phyloP scores from a whole-genome alignment of 2,329 filamentous ascomycete genomes.

The Berkeleyomyces rouxiae region DNA sequence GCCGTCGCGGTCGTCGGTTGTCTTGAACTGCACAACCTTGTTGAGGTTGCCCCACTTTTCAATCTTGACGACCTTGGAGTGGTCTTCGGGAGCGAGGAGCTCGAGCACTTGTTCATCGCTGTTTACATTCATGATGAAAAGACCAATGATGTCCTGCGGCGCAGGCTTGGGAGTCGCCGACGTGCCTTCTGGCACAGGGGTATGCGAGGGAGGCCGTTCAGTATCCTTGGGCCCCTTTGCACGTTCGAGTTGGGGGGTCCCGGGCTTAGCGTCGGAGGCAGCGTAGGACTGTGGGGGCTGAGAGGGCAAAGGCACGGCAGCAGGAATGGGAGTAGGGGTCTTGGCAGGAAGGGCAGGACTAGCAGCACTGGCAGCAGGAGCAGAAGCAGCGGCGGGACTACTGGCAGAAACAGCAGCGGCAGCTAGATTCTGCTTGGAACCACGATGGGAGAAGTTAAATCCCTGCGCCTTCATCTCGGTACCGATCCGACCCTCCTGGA shows the following conservation, averaged over 20 bases:
- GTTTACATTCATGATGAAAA: constrained; percentile 80
- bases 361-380: constrained; percentile 17
- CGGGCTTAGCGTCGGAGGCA: constrained; percentile 25
- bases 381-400: constrained; percentile 14
- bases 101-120: constrained; percentile 69
- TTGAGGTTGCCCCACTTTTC: constrained; percentile 65
- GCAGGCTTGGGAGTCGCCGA: constrained; percentile 40
- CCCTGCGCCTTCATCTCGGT: constrained; percentile 98
- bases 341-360: constrained; percentile 22
- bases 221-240: constrained; percentile 32
- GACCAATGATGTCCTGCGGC: constrained; percentile 55
- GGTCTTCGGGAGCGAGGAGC: constrained; percentile 70
- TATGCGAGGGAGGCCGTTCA: constrained; percentile 34
- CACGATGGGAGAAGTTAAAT: constrained; percentile 96
- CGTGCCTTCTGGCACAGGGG: constrained; percentile 34
- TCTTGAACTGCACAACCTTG: constrained; percentile 76
- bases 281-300: constrained; percentile 28
- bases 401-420: constrained; percentile 20
- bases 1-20: constrained; percentile 59
- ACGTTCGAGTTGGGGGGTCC: constrained; percentile 34
- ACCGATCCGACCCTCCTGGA: constrained; percentile 88
- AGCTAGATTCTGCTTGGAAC: constrained; percentile 50
- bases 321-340: constrained; percentile 15
- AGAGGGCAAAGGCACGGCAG: constrained; percentile 20
- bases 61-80: constrained; percentile 59